Evolutionary conservation across 208 protist genomes (phyloP).

Genomic region (Blechomonas ayalai): DNA sequence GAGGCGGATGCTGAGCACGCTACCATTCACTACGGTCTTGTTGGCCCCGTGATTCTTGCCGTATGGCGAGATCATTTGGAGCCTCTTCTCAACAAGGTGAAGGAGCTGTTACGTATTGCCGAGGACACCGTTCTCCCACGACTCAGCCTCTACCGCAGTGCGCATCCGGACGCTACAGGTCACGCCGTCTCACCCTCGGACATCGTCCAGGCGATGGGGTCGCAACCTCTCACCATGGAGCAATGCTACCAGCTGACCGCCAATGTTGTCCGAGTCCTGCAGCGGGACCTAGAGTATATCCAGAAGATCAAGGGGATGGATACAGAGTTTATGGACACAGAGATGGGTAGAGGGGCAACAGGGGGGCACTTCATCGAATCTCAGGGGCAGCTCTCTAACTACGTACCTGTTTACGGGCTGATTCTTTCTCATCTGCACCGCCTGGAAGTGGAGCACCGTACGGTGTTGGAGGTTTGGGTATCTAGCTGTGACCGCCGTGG

Average conservation of each 20-base stretch:
- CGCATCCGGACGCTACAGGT: no score
- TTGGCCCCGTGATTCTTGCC: constrained; percentile 32
- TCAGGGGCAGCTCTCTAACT: constrained; percentile 27
- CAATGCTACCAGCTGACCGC: no score
- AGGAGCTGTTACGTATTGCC: constrained; percentile 33
- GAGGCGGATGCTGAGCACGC: constrained; percentile 1
- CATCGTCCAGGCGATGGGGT: no score
- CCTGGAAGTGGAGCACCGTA: constrained; percentile 76
- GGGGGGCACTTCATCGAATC: constrained; percentile 2
- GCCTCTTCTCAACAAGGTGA: constrained; percentile 28
- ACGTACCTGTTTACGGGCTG: constrained; percentile 70
- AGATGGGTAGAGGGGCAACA: neutral
- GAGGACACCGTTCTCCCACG: constrained; percentile 26
- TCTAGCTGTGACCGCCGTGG: neutral
- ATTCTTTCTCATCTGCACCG: constrained; percentile 62
- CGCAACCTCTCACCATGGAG: no score
- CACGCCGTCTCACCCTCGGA: no score
- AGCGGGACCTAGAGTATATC: constrained; percentile 50
- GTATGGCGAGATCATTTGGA: constrained; percentile 49
- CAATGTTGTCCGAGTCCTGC: constrained; percentile 20
- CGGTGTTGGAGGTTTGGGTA: constrained; percentile 67
- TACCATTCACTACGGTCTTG: constrained; percentile 17
- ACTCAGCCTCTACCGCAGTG: no score
- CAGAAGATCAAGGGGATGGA: constrained; percentile 45
- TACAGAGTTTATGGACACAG: constrained; percentile 7